Evolutionary conservation across 495 filamentous ascomycete species (phyloP).

Genomic region (Annulohypoxylon moriforme): DNA sequence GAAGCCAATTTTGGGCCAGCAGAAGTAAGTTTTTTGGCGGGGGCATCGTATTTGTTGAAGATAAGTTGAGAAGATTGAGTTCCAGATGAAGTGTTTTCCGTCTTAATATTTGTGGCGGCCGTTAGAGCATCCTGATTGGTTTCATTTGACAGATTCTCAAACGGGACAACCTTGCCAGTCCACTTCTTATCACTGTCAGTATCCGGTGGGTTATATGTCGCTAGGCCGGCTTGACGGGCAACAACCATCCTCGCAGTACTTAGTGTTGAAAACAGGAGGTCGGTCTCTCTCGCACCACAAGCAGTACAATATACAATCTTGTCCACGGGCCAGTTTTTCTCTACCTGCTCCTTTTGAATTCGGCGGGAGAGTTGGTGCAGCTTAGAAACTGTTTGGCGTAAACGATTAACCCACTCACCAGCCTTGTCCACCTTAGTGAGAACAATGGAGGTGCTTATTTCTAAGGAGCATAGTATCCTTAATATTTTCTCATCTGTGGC

Average conservation of each 20-base stretch:
- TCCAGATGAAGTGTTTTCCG: not conserved
- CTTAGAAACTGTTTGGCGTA: slow-evolving; percentile 51
- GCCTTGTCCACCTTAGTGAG: slow-evolving; percentile 83
- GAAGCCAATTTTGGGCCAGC: no score
- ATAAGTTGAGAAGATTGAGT: no score
- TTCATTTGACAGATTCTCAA: slow-evolving; percentile 42
- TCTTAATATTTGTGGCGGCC: not conserved
- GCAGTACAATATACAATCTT: slow-evolving; percentile 62
- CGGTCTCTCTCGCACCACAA: slow-evolving; percentile 50
- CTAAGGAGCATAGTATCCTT: slow-evolving; percentile 67
- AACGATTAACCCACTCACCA: slow-evolving; percentile 40
- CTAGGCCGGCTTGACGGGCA: slow-evolving; percentile 54
- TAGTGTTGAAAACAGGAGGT: slow-evolving; percentile 43
- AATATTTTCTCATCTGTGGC: slow-evolving; percentile 74
- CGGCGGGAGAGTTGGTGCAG: slow-evolving; percentile 52
- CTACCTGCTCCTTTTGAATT: slow-evolving; percentile 48
- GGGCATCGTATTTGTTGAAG: no score
- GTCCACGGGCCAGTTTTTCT: slow-evolving; percentile 57
- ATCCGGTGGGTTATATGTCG: slow-evolving; percentile 42
- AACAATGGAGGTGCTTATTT: slow-evolving; percentile 80
- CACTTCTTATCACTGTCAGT: slow-evolving; percentile 36
- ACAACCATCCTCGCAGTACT: slow-evolving; percentile 53
- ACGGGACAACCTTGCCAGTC: slow-evolving; percentile 45
- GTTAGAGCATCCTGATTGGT: not conserved
- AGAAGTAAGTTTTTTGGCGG: no score